phyloP scores from a whole-genome alignment of 805 yeast species.

The Ogataea glucozyma region DNA sequence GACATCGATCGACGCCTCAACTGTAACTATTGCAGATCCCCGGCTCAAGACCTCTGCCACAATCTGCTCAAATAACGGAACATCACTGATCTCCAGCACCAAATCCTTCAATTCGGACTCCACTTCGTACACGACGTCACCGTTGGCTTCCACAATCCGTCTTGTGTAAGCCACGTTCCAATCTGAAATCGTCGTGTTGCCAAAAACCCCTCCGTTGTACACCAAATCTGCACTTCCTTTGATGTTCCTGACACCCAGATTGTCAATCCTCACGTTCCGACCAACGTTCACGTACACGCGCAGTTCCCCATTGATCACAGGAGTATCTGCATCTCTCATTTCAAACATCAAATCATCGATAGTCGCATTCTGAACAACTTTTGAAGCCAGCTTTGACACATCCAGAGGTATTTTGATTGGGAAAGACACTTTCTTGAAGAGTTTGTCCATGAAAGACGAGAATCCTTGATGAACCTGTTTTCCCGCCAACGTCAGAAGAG shows the following conservation, averaged over 20 bases:
- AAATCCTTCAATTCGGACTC: conserved; percentile 43
- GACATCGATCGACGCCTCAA: conserved; percentile 42
- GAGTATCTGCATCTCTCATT: conserved; percentile 36
- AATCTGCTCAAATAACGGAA: conserved; percentile 42
- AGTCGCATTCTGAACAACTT: conserved; percentile 38
- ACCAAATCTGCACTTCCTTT: conserved; percentile 44
- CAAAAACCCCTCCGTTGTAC: conserved; percentile 43
- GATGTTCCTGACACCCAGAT: conserved; percentile 34
- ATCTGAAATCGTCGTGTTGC: conserved; percentile 42
- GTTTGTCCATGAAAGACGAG: conserved; percentile 13
- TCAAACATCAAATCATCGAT: conserved; percentile 39
- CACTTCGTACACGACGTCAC: conserved; percentile 35
- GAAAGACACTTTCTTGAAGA: conserved; percentile 17
- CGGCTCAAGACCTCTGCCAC: conserved; percentile 41
- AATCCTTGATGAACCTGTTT: conserved; percentile 5
- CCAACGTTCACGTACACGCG: conserved; percentile 30
- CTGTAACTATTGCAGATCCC: conserved; percentile 41
- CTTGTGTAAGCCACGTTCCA: conserved; percentile 48
- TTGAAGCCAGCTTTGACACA: conserved; percentile 11
- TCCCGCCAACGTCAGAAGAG: conserved; percentile 17
- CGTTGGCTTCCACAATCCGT: conserved; percentile 22
- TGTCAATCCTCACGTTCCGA: conserved; percentile 8
- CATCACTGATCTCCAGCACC: conserved; percentile 43
- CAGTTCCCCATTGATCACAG: conserved; percentile 42
- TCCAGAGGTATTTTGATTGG: conserved; percentile 24